A percentile compares a stretch with the other conserved stretches of the same genome.
Conservation (phyloP, 805 yeast species). For the Metschnikowia dekortorum region DNA sequence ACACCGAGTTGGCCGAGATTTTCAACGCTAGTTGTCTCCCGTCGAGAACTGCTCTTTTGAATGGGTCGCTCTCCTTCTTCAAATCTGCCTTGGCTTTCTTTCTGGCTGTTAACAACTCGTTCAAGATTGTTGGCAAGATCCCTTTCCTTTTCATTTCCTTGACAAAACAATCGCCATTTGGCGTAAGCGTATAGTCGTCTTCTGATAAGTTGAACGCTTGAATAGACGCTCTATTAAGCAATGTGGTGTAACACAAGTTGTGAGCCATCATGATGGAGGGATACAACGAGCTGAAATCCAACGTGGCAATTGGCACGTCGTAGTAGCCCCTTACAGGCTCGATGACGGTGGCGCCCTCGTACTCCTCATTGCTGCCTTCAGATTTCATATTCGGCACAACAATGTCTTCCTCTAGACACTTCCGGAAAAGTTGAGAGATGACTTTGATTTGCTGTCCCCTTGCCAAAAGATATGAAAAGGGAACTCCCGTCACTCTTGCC, state of each 20-base stretch:
- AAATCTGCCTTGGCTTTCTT: constrained; percentile 88
- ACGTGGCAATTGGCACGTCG: constrained; percentile 94
- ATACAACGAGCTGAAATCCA: constrained; percentile 95
- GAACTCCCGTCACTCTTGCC: constrained; percentile 99
- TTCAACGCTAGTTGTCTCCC: constrained; percentile 97
- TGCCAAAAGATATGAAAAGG: constrained; percentile 79
- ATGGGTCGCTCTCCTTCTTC: constrained; percentile 91
- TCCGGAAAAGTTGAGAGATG: constrained; percentile 89
- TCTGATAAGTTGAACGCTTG: constrained; percentile 58
- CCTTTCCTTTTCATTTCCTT: constrained; percentile 70
- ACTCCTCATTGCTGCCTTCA: constrained; percentile 83
- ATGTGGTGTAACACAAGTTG: constrained; percentile 90
- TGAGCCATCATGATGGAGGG: constrained; percentile 92
- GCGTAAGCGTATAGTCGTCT: constrained; percentile 80
- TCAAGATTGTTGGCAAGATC: constrained; percentile 83
- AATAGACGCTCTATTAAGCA: constrained; percentile 65
- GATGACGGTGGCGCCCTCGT: constrained; percentile 98
- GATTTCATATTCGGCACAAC: constrained; percentile 87
- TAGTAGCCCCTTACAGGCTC: constrained; percentile 96
- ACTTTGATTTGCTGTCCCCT: constrained; percentile 99
- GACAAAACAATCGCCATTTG: constrained; percentile 89
- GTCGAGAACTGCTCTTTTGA: constrained; percentile 85
- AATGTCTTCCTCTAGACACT: constrained; percentile 80
- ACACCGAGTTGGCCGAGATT: constrained; percentile 96
- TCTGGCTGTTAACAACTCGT: constrained; percentile 86